A percentile compares a stretch with the other conserved stretches of the same genome.
phyloP scores from a whole-genome alignment of 352 stramenopile species.

The Phytophthora tubulina region DNA sequence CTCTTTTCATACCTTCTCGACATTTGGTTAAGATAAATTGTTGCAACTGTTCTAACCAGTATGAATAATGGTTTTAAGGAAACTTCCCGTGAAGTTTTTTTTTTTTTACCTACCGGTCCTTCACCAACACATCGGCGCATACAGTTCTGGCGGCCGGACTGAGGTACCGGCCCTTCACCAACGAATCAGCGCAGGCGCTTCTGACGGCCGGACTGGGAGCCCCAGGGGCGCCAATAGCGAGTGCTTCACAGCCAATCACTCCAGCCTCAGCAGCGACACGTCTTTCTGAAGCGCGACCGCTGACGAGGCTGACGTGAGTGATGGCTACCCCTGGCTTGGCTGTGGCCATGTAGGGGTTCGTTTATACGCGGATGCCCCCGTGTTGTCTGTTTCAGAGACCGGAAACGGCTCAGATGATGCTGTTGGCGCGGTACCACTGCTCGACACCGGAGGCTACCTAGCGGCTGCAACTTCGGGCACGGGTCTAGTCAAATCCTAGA shows the following conservation, averaged over 20 bases:
- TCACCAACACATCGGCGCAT: no score
- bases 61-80: slow-evolving; percentile 88
- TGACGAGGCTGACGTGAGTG: no score
- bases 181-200: not conserved
- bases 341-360: not conserved
- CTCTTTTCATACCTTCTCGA: slow-evolving; percentile 80
- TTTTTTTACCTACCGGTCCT: no score
- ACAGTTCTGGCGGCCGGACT: no score
- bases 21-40: slow-evolving; percentile 61
- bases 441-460: not conserved
- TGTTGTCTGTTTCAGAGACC: not conserved
- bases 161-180: no score
- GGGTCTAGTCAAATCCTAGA: not conserved
- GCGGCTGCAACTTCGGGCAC: slow-evolving; percentile 8
- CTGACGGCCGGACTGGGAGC: slow-evolving; percentile 9
- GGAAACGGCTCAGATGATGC: not conserved
- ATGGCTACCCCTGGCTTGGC: no score
- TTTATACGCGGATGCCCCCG: slow-evolving; percentile 8
- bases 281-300: slow-evolving; percentile 8
- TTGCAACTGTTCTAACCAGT: slow-evolving; percentile 94
- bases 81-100: no score
- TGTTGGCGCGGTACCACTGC: not conserved
- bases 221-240: slow-evolving; percentile 4
- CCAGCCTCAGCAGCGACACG: slow-evolving; percentile 16
- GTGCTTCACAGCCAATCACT: slow-evolving; percentile 15